Percentiles rank a stretch among this genome's conserved stretches.
These are phyloP conservation scores for Floccularia luteovirens DNA, from an alignment of 768 basidiomycete genomes.

Conservation along the genomic window DNA sequence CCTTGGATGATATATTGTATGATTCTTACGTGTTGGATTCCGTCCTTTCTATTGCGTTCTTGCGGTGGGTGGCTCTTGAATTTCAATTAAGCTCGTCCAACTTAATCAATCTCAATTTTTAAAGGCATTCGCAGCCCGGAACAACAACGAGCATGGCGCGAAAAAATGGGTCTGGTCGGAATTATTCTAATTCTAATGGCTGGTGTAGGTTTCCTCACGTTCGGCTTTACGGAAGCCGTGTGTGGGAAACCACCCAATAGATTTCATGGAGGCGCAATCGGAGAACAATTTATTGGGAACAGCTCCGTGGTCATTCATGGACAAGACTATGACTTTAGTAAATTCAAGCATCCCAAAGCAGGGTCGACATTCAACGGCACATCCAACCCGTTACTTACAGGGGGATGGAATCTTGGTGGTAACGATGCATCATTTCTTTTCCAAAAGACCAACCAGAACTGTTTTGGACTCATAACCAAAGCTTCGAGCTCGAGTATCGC, in stretches of 20 bases:
- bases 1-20: slow-evolving; percentile 95
- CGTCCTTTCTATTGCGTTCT: slow-evolving; percentile 61
- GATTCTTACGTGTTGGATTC: slow-evolving; percentile 78
- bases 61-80: slow-evolving; percentile 58
- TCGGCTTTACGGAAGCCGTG: slow-evolving; percentile 93
- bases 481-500: slow-evolving; percentile 66
- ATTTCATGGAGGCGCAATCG: slow-evolving; percentile 73
- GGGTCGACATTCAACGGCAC: slow-evolving; percentile 64
- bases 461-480: slow-evolving; percentile 68
- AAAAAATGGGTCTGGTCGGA: slow-evolving; percentile 90
- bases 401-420: slow-evolving; percentile 70
- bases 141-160: slow-evolving; percentile 94
- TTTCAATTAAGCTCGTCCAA: slow-evolving; percentile 1
- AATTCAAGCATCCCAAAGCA: slow-evolving; percentile 76
- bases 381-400: slow-evolving; percentile 77
- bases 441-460: slow-evolving; percentile 85
- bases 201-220: slow-evolving; percentile 93
- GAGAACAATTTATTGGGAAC: slow-evolving; percentile 60
- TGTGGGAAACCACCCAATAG: slow-evolving; percentile 85
- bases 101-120: slow-evolving; percentile 3
- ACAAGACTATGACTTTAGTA: slow-evolving; percentile 84
- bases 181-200: slow-evolving; percentile 85
- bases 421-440: slow-evolving; percentile 94
- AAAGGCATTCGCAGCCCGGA: slow-evolving; percentile 85
- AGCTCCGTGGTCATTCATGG: slow-evolving; percentile 92